Conservation (phyloP, 2,329 filamentous ascomycete species). For the Penicillium sp. region DNA sequence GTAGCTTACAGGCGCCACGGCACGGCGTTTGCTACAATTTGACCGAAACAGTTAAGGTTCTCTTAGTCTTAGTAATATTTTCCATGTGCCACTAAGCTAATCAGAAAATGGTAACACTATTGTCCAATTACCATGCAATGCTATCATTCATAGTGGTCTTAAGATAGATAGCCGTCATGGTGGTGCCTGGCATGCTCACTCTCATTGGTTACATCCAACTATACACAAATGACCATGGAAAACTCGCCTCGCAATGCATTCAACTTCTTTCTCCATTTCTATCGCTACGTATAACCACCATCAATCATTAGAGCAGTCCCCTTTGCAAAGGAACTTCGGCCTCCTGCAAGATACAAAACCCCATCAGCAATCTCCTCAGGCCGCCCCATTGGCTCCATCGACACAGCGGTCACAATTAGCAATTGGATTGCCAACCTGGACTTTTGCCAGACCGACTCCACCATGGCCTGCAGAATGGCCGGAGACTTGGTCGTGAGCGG, state of each 20-base stretch:
- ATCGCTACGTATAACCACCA: slow-evolving; percentile 22
- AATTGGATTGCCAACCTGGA: no score
- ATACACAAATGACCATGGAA: neutral
- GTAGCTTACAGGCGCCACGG: neutral
- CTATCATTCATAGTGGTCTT: neutral
- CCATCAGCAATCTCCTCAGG: slow-evolving; percentile 25
- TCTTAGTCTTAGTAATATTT: no score
- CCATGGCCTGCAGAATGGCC: slow-evolving; percentile 30
- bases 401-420: slow-evolving; percentile 17
- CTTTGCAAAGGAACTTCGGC: slow-evolving; percentile 24
- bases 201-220: neutral
- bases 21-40: neutral
- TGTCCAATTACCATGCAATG: neutral
- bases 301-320: slow-evolving; percentile 22
- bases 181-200: neutral
- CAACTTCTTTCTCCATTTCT: neutral
- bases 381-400: slow-evolving; percentile 21
- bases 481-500: slow-evolving; percentile 43
- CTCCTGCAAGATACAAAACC: slow-evolving; percentile 21
- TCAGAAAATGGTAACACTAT: neutral
- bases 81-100: neutral
- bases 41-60: no score
- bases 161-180: neutral
- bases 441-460: slow-evolving; percentile 10
- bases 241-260: neutral